Conservation (phyloP, 2,329 filamentous ascomycete species). For the Zasmidium angulare region DNA sequence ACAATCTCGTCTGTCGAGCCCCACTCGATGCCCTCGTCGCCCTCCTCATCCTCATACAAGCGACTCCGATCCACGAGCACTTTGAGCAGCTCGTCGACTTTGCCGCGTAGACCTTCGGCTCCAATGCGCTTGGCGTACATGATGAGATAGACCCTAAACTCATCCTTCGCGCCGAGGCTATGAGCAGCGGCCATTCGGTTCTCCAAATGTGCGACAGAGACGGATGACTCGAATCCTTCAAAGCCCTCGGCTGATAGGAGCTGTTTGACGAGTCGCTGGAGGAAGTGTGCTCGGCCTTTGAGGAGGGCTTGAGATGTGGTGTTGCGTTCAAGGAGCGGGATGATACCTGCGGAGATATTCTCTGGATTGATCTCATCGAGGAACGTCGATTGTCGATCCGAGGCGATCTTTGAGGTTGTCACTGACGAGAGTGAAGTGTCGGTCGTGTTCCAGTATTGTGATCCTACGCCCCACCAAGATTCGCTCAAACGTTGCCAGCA, state of each 20-base stretch:
- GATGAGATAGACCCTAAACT: conserved; percentile 91
- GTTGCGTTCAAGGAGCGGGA: conserved; percentile 88
- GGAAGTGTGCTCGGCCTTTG: conserved; percentile 84
- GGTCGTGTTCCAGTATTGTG: conserved; percentile 98
- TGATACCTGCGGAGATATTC: conserved; percentile 82
- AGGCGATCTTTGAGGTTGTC: conserved; percentile 51
- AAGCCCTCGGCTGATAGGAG: conserved; percentile 86
- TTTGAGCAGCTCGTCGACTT: conserved; percentile 89
- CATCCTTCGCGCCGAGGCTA: conserved; percentile 80
- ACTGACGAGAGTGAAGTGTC: conserved; percentile 84
- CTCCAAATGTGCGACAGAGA: conserved; percentile 92
- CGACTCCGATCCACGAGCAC: conserved; percentile 79
- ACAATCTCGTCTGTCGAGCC: conserved; percentile 72
- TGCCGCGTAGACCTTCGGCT: conserved; percentile 79
- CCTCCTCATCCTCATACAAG: conserved; percentile 60
- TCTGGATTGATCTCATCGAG: conserved; percentile 53
- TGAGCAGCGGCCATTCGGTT: conserved; percentile 89
- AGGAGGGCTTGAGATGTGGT: conserved; percentile 91
- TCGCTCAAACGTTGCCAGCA: conserved; percentile 96
- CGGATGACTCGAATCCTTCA: conserved; percentile 84
- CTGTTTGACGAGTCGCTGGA: conserved; percentile 88
- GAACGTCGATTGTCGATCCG: conserved; percentile 17
- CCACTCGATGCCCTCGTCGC: conserved; percentile 60
- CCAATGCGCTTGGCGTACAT: conserved; percentile 98
- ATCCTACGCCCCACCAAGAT: conserved; percentile 96